Evolutionary conservation across 805 yeast genomes (phyloP).

Genomic region (Kazachstania viticola): DNA sequence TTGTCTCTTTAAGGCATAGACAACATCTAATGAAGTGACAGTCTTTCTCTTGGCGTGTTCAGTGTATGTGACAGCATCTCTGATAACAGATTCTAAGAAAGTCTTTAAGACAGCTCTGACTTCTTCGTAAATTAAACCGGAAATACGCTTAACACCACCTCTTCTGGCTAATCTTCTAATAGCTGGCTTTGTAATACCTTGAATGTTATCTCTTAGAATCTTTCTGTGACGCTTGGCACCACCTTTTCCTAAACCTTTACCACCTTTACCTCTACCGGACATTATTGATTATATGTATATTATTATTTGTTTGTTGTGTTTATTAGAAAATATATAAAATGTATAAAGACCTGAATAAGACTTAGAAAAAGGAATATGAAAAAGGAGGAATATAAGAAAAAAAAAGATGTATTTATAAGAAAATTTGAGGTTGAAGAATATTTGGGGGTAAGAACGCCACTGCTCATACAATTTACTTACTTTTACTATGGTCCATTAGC

Average conservation of each 20-base stretch:
- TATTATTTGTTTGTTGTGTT: slow-evolving; percentile 3
- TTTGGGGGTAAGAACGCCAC: not conserved
- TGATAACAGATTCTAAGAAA: slow-evolving; percentile 92
- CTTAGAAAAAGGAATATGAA: not conserved
- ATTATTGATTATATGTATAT: slow-evolving; percentile 31
- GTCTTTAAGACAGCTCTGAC: slow-evolving; percentile 93
- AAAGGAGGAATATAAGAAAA: not conserved
- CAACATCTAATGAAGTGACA: slow-evolving; percentile 96
- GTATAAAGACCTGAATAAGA: not conserved
- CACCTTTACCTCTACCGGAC: slow-evolving; percentile 99
- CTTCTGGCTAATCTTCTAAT: slow-evolving; percentile 99
- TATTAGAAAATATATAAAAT: not conserved
- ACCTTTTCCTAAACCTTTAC: slow-evolving; percentile 99
- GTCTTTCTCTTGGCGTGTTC: slow-evolving; percentile 99
- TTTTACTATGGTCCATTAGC: not conserved
- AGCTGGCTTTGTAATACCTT: slow-evolving; percentile 99
- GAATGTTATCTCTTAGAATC: slow-evolving; percentile 97
- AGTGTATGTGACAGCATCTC: slow-evolving; percentile 98
- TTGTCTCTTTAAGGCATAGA: slow-evolving; percentile 98
- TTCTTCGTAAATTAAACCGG: slow-evolving; percentile 96
- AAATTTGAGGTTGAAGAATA: not conserved
- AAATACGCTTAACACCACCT: slow-evolving; percentile 99
- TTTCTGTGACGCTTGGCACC: slow-evolving; percentile 99
- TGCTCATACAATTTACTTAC: not conserved
- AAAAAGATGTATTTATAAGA: not conserved